Evolutionary conservation across 805 yeast genomes (phyloP).

Genomic region (Millerago galiae): DNA sequence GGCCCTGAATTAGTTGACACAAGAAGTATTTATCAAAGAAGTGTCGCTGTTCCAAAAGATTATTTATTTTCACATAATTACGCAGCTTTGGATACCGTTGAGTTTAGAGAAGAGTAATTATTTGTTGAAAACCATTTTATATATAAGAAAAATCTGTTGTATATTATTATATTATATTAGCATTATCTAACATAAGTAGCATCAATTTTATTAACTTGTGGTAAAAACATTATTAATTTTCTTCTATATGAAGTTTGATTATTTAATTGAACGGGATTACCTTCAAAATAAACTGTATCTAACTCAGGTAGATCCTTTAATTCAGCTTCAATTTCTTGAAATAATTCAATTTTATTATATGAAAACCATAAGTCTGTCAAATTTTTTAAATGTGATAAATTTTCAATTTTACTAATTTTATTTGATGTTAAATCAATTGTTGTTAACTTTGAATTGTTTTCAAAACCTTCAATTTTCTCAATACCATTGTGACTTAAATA

Average conservation of each 20-base stretch:
- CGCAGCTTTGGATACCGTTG: slow-evolving; percentile 45
- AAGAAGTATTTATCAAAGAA: slow-evolving; percentile 35
- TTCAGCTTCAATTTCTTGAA: slow-evolving; percentile 62
- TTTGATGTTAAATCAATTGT: slow-evolving; percentile 83
- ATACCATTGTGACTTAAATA: slow-evolving; percentile 85
- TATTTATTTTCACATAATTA: slow-evolving; percentile 48
- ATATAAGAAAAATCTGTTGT: too few relatives aligned
- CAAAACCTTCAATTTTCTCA: slow-evolving; percentile 68
- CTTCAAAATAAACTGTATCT: slow-evolving; percentile 90
- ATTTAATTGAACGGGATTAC: slow-evolving; percentile 74
- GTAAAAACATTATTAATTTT: slow-evolving; percentile 66
- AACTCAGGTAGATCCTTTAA: slow-evolving; percentile 55
- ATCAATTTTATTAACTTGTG: slow-evolving; percentile 75
- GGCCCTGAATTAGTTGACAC: slow-evolving; percentile 57
- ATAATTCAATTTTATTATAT: slow-evolving; percentile 59
- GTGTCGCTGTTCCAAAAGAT: slow-evolving; percentile 47
- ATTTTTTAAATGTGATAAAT: slow-evolving; percentile 55
- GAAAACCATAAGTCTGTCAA: slow-evolving; percentile 95
- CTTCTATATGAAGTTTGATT: slow-evolving; percentile 82
- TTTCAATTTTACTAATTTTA: slow-evolving; percentile 51
- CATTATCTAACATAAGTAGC: slow-evolving; percentile 60
- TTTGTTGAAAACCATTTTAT: background rate
- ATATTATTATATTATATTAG: background rate
- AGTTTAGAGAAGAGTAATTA: slow-evolving; percentile 32
- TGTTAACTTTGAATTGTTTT: slow-evolving; percentile 55